Percentiles rank a stretch among this genome's conserved stretches.
These are phyloP conservation scores for Geranomyces michiganensis DNA, from an alignment of 192 early-diverging fungal species.

Conservation along the genomic window DNA sequence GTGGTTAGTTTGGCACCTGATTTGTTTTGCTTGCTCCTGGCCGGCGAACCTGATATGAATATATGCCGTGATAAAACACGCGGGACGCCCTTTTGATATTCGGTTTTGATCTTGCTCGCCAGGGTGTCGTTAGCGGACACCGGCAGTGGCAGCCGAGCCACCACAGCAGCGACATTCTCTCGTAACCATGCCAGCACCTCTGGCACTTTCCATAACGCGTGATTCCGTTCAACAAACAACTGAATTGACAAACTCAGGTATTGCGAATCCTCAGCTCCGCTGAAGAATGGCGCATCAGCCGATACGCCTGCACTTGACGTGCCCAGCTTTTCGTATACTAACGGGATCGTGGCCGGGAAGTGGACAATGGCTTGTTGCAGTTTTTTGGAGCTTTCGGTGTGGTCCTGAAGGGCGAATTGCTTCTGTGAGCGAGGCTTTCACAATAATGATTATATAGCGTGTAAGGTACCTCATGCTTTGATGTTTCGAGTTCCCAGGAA, in stretches of 20 bases:
- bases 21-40: constrained; percentile 7
- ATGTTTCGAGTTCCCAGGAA: constrained; percentile 71
- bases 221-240: constrained; percentile 74
- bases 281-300: constrained; percentile 55
- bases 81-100: constrained; percentile 27
- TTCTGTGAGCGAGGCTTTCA: neutral
- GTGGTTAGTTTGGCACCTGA: constrained; percentile 21
- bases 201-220: constrained; percentile 83
- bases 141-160: neutral
- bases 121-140: neutral
- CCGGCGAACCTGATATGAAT: constrained; percentile 37
- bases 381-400: constrained; percentile 53
- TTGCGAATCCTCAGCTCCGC: constrained; percentile 2
- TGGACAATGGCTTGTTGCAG: constrained; percentile 70
- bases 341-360: constrained; percentile 71
- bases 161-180: constrained; percentile 18
- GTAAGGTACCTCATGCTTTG: constrained; percentile 1
- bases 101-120: neutral
- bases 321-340: constrained; percentile 67
- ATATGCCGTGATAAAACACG: constrained; percentile 49
- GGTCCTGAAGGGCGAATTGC: constrained; percentile 27
- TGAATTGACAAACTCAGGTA: constrained; percentile 51
- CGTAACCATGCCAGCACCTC: constrained; percentile 60
- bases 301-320: constrained; percentile 61
- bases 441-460: neutral